Base-by-base conservation (phyloP, 257 asterid genomes). In the Nicotiana sylvestris region DNA sequence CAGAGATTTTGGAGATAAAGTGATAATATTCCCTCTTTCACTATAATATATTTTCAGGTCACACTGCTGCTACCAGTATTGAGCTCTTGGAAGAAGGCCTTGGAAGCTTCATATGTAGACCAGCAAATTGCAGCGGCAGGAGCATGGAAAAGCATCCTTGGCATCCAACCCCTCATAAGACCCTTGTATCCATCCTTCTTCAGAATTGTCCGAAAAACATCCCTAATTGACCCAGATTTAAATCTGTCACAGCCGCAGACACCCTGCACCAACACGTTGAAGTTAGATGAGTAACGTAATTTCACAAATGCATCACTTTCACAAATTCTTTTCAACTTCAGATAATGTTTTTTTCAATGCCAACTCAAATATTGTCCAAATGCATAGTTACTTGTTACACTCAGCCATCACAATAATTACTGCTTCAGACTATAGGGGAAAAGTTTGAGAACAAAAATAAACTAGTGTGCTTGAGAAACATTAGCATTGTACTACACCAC, bases 91-190 rank as follows among this genome's bases (percentile, higher is more conserved):
- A 96, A 96, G 88, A 94, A 93, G 80, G 88, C 18, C 89, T 96
- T 96, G 11, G 90, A 90, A 78, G 99, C 94, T 92, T 96, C 99
- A 66, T 96, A 94, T 0, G 97, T 96, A 11, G 99, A 96, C 98
- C 99, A 96, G 88, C 98, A 93, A 85, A 96, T 93, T 25, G 99
- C 99, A 81, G 99, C 98, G 35, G 99, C 99, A 17, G 98, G 99
- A 77, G 99, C 98, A 85, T 96, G 99, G 91, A 96, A 96, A 80
- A 96, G 97, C 98, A 92, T 92, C 87, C 99, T 89, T 18, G 99
- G 99, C 85, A 86, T 82, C 99, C 98, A 96, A 9, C 99, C 99
- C 86, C 99, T 91, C 89, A 93, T 76, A 37, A 96, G 98, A 43
- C 98, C 99, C 25, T 89, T 83, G 80, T 93, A 94, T 60, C 99